Evolutionary conservation across 2,329 filamentous ascomycete species (phyloP).

Genomic region (Fusarium bulbicola): DNA sequence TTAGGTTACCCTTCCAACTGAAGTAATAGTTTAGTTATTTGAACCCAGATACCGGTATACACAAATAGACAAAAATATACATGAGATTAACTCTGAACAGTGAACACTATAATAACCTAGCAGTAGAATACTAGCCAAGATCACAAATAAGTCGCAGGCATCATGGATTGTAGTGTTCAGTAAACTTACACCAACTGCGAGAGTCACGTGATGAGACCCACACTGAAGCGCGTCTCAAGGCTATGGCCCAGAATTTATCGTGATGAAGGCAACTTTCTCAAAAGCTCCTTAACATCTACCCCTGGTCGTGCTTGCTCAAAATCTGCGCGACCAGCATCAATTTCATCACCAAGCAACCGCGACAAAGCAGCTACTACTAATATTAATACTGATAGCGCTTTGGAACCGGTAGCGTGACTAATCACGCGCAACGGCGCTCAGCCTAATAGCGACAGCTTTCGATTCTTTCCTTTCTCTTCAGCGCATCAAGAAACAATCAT

Average conservation of each 20-base stretch:
- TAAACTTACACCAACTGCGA: background rate
- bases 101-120: background rate
- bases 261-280: slow-evolving; percentile 41
- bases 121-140: background rate
- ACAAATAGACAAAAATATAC: background rate
- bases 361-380: background rate
- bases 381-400: slow-evolving; percentile 22
- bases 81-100: no score
- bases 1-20: background rate
- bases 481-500: slow-evolving; percentile 51
- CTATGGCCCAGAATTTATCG: slow-evolving; percentile 49
- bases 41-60: background rate
- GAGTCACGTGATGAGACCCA: slow-evolving; percentile 39
- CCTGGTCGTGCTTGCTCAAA: slow-evolving; percentile 42
- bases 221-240: slow-evolving; percentile 33
- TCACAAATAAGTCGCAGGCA: background rate
- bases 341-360: slow-evolving; percentile 33
- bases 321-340: slow-evolving; percentile 42
- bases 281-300: slow-evolving; percentile 40
- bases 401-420: slow-evolving; percentile 43
- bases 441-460: slow-evolving; percentile 42
- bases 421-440: slow-evolving; percentile 50
- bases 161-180: background rate
- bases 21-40: background rate
- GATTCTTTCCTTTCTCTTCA: slow-evolving; percentile 29